Evolutionary conservation across 2,329 filamentous ascomycete species (phyloP).

Genomic region (Westerdykella sp.): DNA sequence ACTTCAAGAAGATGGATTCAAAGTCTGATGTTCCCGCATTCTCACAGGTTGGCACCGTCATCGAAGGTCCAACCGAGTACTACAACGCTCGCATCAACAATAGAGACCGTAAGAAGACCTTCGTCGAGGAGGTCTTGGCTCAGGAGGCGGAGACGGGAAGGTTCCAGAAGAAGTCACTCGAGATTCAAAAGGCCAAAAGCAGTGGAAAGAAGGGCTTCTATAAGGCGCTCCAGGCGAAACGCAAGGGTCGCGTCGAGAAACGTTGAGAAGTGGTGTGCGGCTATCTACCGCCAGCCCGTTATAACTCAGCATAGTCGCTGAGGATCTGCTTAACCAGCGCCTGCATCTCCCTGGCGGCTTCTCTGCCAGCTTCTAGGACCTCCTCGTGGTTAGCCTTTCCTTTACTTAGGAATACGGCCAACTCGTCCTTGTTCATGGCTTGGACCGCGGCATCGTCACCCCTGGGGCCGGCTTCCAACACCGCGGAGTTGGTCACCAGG

Average conservation of each 20-base stretch:
- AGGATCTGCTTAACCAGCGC: slow-evolving; percentile 44
- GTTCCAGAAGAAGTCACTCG: slow-evolving; percentile 81
- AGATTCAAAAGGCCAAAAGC: slow-evolving; percentile 74
- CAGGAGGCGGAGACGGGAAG: slow-evolving; percentile 59
- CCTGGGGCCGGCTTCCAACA: slow-evolving; percentile 52
- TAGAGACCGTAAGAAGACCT: slow-evolving; percentile 79
- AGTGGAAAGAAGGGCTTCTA: slow-evolving; percentile 89
- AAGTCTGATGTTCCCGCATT: slow-evolving; percentile 71
- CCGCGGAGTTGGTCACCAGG: slow-evolving; percentile 59
- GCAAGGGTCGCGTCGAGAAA: slow-evolving; percentile 37
- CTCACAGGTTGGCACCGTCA: slow-evolving; percentile 80
- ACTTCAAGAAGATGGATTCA: slow-evolving; percentile 80
- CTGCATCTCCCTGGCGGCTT: slow-evolving; percentile 59
- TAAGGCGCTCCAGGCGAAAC: slow-evolving; percentile 64
- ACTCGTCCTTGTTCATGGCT: slow-evolving; percentile 44
- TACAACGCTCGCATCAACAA: slow-evolving; percentile 74
- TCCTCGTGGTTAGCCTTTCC: slow-evolving; percentile 61
- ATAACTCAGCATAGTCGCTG: slow-evolving; percentile 18
- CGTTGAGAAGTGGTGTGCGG: slow-evolving; percentile 17
- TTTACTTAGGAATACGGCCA: slow-evolving; percentile 51
- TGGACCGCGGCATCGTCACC: slow-evolving; percentile 53
- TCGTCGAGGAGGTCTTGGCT: slow-evolving; percentile 77
- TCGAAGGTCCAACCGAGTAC: slow-evolving; percentile 84
- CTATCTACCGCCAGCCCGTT: neutral
- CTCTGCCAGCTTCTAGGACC: slow-evolving; percentile 55